Evolutionary conservation across 2,329 filamentous ascomycete genomes (phyloP).

Genomic region (Neofusicoccum parvum): DNA sequence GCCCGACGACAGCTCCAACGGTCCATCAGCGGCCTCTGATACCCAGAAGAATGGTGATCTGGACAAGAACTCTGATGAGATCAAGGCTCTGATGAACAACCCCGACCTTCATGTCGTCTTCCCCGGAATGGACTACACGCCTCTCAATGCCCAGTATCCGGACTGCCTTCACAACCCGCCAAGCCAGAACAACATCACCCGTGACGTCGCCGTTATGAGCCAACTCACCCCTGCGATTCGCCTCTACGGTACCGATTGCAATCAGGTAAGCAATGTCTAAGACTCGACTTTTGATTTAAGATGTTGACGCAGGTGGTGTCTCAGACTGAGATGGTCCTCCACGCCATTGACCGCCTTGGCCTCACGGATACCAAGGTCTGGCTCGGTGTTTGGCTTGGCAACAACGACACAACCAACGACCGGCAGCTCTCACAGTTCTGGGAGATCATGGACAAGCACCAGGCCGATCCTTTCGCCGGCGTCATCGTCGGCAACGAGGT

Average conservation of each 20-base stretch:
- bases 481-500: constrained; percentile 67
- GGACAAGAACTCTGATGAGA: constrained; percentile 72
- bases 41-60: constrained; percentile 68
- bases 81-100: constrained; percentile 81
- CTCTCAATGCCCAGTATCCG: constrained; percentile 87
- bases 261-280: constrained; percentile 57
- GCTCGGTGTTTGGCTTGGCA: constrained; percentile 92
- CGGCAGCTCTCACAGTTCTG: constrained; percentile 86
- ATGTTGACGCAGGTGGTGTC: constrained; percentile 1
- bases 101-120: constrained; percentile 86
- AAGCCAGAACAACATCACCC: constrained; percentile 91
- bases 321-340: constrained; percentile 80
- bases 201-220: constrained; percentile 85
- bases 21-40: constrained; percentile 54
- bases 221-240: constrained; percentile 87
- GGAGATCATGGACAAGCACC: constrained; percentile 72
- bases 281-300: not conserved
- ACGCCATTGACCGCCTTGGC: constrained; percentile 74
- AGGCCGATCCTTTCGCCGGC: constrained; percentile 60
- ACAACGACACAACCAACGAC: constrained; percentile 77
- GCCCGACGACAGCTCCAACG: constrained; percentile 30
- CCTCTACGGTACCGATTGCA: constrained; percentile 94
- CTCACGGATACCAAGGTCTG: constrained; percentile 82
- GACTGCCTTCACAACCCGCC: constrained; percentile 76
- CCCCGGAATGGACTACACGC: constrained; percentile 93